Evolutionary conservation across 2,329 filamentous ascomycete species (phyloP).

Genomic region (Chaetomium sp.): DNA sequence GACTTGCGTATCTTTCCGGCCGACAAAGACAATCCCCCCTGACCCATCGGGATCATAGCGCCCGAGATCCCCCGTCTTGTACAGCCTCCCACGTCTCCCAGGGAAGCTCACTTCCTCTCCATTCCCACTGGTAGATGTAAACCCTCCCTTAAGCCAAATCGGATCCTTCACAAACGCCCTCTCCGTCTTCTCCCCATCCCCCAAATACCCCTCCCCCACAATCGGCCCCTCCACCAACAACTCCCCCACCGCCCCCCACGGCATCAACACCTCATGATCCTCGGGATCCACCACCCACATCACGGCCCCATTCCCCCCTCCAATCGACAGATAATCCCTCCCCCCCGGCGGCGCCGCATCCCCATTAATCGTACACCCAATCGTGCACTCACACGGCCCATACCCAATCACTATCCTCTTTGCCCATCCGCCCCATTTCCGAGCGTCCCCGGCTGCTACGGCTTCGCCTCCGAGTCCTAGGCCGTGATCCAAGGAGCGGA

Average conservation of each 20-base stretch:
- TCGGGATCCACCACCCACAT: slow-evolving; percentile 14
- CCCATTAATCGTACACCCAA: slow-evolving; percentile 30
- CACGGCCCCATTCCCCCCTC: slow-evolving; percentile 30
- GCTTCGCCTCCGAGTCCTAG: slow-evolving; percentile 23
- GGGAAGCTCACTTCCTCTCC: not conserved
- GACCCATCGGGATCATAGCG: slow-evolving; percentile 19
- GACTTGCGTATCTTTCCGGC: slow-evolving; percentile 22
- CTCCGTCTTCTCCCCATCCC: slow-evolving; percentile 34
- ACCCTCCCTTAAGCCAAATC: not conserved
- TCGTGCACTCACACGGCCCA: slow-evolving; percentile 49
- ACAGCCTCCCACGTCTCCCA: slow-evolving; percentile 28
- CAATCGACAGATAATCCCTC: slow-evolving; percentile 34
- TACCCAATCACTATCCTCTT: slow-evolving; percentile 44
- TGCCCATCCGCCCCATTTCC: slow-evolving; percentile 37
- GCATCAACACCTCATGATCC: slow-evolving; percentile 14
- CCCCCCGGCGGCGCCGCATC: slow-evolving; percentile 17
- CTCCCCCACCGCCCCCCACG: slow-evolving; percentile 20
- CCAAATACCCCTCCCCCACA: slow-evolving; percentile 18
- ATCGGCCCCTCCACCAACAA: slow-evolving; percentile 19
- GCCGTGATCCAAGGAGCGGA: slow-evolving; percentile 28
- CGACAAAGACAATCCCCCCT: slow-evolving; percentile 19
- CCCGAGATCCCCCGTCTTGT: slow-evolving; percentile 33
- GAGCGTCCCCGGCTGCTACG: slow-evolving; percentile 22
- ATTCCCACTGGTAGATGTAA: too few species aligned
- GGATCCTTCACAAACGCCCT: slow-evolving; percentile 3